phyloP scores from a whole-genome alignment of 148 eudicot species.

The Salicornia ramosissima region DNA sequence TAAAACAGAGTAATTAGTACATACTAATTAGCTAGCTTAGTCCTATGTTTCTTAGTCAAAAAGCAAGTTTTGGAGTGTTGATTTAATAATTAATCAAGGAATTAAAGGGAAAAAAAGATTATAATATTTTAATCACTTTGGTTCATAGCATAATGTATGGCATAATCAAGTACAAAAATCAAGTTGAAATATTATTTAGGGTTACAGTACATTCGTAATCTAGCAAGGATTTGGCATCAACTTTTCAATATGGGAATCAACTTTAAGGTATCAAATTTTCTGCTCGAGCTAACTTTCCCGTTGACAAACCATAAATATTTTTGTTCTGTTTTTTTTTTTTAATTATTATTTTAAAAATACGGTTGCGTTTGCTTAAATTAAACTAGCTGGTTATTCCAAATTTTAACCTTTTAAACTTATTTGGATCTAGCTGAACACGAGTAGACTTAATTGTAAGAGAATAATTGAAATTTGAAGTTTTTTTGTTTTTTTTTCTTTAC shows the following conservation, averaged over 20 bases:
- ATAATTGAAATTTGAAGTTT: no score
- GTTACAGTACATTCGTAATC: constrained; percentile 3
- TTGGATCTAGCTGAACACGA: no score
- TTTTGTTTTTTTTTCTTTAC: no score
- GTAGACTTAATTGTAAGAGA: no score
- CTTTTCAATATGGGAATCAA: background rate
- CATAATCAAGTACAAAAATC: background rate
- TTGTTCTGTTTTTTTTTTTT: no score
- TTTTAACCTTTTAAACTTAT: no score
- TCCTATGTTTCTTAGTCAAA: constrained; percentile 10
- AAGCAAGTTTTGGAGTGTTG: constrained; percentile 26
- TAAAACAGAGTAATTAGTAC: constrained; percentile 13
- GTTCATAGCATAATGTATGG: constrained; percentile 5
- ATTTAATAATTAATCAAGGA: constrained; percentile 14
- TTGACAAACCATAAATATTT: constrained; percentile 2
- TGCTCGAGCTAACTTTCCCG: constrained; percentile 8
- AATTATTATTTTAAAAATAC: no score
- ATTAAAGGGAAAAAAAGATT: background rate
- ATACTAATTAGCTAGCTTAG: background rate
- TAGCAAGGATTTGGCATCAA: background rate
- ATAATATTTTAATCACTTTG: background rate
- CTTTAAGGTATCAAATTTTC: constrained; percentile 21
- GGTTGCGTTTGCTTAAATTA: no score
- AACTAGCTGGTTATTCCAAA: no score
- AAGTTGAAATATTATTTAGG: constrained; percentile 5